phyloP scores from a whole-genome alignment of 2,329 filamentous ascomycete genomes.

The Pseudogymnoascus sp. region DNA sequence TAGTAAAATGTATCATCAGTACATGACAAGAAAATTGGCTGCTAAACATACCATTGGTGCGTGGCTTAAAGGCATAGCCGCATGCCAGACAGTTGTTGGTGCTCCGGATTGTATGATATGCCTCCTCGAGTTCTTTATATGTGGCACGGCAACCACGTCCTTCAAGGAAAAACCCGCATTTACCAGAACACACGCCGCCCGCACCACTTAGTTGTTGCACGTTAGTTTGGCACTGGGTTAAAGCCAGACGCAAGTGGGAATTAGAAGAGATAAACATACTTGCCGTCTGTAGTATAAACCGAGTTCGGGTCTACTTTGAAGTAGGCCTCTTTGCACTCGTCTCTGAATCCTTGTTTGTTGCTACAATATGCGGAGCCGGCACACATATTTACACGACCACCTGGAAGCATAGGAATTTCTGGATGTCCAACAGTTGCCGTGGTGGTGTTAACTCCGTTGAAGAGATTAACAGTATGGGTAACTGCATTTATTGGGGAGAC shows the following conservation, averaged over 20 bases:
- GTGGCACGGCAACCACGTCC: not conserved
- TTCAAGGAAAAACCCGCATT: not conserved
- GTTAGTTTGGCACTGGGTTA: not conserved
- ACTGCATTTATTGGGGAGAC: not conserved
- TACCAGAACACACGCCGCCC: not conserved
- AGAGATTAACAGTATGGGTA: not conserved
- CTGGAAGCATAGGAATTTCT: not conserved
- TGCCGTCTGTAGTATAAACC: not conserved
- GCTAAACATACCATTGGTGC: not conserved
- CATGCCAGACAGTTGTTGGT: not conserved
- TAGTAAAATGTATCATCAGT: not conserved
- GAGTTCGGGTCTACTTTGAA: not conserved
- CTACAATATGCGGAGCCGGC: not conserved
- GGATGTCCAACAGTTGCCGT: not conserved
- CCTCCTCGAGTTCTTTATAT: not conserved
- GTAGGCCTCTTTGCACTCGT: not conserved
- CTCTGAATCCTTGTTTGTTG: not conserved
- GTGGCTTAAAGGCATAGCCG: not conserved
- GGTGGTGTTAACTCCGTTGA: not conserved
- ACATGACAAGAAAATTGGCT: not conserved
- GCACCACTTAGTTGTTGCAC: not conserved
- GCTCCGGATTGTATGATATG: not conserved
- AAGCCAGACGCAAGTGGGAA: not conserved
- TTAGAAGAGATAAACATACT: not conserved
- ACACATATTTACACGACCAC: not conserved